Percentiles rank a stretch among this genome's conserved stretches.
phyloP scores from a whole-genome alignment of 352 stramenopile species.

The Globisporangium barbulae region DNA sequence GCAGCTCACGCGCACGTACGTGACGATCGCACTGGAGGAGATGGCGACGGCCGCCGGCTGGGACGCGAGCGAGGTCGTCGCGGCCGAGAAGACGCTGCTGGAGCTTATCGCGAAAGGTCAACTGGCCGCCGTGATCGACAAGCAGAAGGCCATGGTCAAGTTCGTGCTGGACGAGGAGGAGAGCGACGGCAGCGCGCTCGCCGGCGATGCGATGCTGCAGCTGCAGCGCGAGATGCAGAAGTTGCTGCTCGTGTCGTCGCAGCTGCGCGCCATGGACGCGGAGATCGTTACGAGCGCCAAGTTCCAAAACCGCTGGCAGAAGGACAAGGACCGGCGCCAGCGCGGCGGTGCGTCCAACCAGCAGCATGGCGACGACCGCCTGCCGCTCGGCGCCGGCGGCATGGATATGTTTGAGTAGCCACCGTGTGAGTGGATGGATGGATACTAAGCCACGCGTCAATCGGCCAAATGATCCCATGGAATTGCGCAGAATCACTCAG shows the following conservation, averaged over 20 bases:
- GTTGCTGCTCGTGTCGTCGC: constrained; percentile 58
- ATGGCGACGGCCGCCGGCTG: constrained; percentile 51
- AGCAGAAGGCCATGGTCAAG: constrained; percentile 73
- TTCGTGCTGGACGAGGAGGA: constrained; percentile 71
- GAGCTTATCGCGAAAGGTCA: constrained; percentile 46
- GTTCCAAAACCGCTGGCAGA: constrained; percentile 70
- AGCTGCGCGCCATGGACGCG: constrained; percentile 74
- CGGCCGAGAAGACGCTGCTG: constrained; percentile 63
- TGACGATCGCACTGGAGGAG: constrained; percentile 66
- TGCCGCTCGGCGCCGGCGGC: constrained; percentile 28
- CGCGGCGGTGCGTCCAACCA: constrained; percentile 42
- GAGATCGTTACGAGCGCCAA: constrained; percentile 79
- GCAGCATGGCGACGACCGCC: constrained; percentile 43
- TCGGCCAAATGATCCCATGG: not conserved
- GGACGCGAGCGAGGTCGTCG: constrained; percentile 24
- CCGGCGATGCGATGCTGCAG: constrained; percentile 37
- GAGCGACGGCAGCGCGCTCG: constrained; percentile 30
- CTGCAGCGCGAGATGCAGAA: constrained; percentile 77
- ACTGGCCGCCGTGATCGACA: constrained; percentile 67
- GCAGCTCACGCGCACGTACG: constrained; percentile 75
- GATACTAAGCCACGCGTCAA: not conserved
- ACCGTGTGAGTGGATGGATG: not conserved
- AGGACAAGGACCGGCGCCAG: constrained; percentile 73
- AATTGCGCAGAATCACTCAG: not conserved
- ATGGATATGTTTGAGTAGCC: constrained; percentile 60